Conservation (phyloP, 768 basidiomycete species). For the Calocera cornea region DNA sequence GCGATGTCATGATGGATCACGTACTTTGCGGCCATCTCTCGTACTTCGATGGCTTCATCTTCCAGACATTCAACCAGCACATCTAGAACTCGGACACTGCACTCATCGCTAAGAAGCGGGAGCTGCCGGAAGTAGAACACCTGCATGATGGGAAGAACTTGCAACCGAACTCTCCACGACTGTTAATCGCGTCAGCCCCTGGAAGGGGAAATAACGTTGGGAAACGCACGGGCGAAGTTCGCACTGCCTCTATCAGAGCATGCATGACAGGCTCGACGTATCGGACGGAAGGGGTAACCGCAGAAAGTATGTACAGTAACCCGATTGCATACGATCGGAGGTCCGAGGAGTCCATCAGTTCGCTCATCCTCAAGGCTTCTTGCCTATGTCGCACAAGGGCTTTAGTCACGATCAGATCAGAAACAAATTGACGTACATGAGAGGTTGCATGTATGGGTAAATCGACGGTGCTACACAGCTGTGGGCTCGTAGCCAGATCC, state of each 20-base stretch:
- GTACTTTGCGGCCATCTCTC: conserved; percentile 72
- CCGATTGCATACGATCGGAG: conserved; percentile 68
- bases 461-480: conserved; percentile 58
- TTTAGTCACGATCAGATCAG: background rate
- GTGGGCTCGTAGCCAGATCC: conserved; percentile 68
- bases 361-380: conserved; percentile 79
- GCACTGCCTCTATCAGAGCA: conserved; percentile 55
- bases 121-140: conserved; percentile 88
- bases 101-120: conserved; percentile 53
- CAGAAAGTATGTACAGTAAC: conserved; percentile 69
- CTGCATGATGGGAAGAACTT: conserved; percentile 74
- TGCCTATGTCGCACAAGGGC: conserved; percentile 37
- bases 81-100: conserved; percentile 62
- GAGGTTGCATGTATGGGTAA: conserved; percentile 60
- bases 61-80: conserved; percentile 68
- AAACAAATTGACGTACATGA: conserved; percentile 45
- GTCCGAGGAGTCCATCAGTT: conserved; percentile 64
- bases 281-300: conserved; percentile 56
- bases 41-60: conserved; percentile 86
- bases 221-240: conserved; percentile 53
- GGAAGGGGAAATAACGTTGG: conserved; percentile 5
- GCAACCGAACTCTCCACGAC: conserved; percentile 85
- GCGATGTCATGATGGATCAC: conserved; percentile 7
- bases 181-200: conserved; percentile 20
- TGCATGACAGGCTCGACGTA: conserved; percentile 48